Conservation (phyloP, 2,329 filamentous ascomycete species). For the Karstenula rhodostoma region DNA sequence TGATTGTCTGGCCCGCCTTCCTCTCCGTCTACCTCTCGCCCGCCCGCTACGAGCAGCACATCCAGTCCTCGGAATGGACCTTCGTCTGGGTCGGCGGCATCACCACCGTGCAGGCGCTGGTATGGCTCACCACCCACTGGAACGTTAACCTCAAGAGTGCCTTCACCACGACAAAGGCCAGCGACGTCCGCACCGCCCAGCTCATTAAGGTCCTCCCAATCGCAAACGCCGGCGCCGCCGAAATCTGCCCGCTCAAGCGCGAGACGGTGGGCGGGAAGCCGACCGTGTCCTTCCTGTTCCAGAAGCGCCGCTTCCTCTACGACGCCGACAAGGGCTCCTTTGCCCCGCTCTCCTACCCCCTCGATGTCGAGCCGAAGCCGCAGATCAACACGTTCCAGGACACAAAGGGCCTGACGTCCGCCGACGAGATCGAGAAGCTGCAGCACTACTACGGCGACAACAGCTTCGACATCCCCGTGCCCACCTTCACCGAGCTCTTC, state of each 20-base stretch:
- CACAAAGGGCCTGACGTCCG: conserved; percentile 75
- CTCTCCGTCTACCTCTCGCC: conserved; percentile 84
- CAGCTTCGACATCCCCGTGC: conserved; percentile 96
- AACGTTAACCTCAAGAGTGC: conserved; percentile 84
- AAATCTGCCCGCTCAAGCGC: conserved; percentile 82
- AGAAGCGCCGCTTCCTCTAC: conserved; percentile 96
- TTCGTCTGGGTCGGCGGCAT: conserved; percentile 93
- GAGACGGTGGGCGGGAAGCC: conserved; percentile 79
- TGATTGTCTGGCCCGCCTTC: conserved; percentile 90
- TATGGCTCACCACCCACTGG: conserved; percentile 98
- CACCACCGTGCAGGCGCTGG: conserved; percentile 83
- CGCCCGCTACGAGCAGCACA: conserved; percentile 88
- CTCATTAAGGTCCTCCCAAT: conserved; percentile 93
- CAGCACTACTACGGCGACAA: conserved; percentile 96
- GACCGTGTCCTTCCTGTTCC: conserved; percentile 90
- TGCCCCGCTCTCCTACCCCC: conserved; percentile 79
- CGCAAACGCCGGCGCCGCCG: conserved; percentile 85
- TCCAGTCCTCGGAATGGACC: conserved; percentile 96
- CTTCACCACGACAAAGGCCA: conserved; percentile 80
- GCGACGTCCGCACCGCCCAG: conserved; percentile 74
- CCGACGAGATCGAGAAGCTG: conserved; percentile 78
- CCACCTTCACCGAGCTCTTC: conserved; percentile 94
- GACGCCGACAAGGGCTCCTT: conserved; percentile 76
- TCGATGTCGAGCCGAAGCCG: conserved; percentile 87
- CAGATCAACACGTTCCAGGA: conserved; percentile 79